Percentiles rank a stretch among this genome's conserved stretches.
Evolutionary conservation across 148 eudicot genomes (phyloP).

Genomic region (Beta vulgaris): DNA sequence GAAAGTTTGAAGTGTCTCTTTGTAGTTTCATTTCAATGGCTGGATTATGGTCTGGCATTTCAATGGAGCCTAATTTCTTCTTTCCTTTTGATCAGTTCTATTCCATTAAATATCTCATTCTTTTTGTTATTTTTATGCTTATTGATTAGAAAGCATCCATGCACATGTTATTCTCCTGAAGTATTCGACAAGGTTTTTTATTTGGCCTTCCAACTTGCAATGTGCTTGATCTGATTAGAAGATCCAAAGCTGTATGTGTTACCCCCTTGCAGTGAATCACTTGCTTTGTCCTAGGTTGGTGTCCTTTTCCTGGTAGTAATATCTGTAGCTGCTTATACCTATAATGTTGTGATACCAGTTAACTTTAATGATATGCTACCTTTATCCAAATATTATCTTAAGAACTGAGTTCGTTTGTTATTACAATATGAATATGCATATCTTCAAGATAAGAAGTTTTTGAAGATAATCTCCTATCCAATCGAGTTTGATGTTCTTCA

Average conservation of each 20-base stretch:
- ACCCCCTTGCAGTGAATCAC: neutral
- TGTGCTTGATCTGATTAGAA: neutral
- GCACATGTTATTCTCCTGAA: neutral
- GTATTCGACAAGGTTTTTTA: neutral
- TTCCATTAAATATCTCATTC: neutral
- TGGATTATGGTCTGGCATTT: neutral
- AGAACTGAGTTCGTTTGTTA: neutral
- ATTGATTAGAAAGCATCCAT: neutral
- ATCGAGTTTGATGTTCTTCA: neutral
- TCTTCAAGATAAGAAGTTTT: neutral
- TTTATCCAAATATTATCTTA: neutral
- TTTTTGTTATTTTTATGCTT: neutral
- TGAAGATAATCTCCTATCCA: neutral
- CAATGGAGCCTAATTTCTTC: neutral
- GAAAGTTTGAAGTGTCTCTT: neutral
- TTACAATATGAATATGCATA: neutral
- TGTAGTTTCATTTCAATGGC: neutral
- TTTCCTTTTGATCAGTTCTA: neutral
- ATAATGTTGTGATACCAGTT: too few relatives aligned
- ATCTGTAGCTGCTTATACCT: too few relatives aligned
- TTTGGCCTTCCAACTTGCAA: neutral
- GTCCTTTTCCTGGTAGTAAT: neutral
- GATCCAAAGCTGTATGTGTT: neutral
- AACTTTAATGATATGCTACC: neutral
- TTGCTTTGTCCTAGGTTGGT: neutral